A percentile compares a stretch with the other conserved stretches of the same genome.
Conservation (phyloP, 2,329 filamentous ascomycete genomes). For the Apiospora marii region DNA sequence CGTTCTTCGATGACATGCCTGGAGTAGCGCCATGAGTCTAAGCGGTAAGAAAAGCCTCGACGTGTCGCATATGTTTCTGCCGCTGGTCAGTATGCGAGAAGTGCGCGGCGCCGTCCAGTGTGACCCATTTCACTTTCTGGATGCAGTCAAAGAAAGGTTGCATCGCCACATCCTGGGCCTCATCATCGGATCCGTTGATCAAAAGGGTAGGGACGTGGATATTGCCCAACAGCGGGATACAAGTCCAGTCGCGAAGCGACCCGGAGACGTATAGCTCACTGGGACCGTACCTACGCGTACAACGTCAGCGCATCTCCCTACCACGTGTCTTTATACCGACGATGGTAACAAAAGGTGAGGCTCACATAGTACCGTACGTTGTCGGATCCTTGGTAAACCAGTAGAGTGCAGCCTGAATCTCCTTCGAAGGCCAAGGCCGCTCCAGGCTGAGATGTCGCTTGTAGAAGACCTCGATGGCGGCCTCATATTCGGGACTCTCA, state of each 20-base stretch:
- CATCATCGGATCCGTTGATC: constrained; percentile 45
- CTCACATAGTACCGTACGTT: constrained; percentile 44
- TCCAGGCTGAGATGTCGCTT: constrained; percentile 40
- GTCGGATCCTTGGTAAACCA: constrained; percentile 44
- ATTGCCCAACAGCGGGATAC: constrained; percentile 31
- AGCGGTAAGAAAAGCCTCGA: constrained; percentile 26
- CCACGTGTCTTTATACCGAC: neutral
- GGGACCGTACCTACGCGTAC: constrained; percentile 31
- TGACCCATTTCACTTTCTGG: constrained; percentile 46
- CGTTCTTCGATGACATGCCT: neutral
- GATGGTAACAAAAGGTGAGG: neutral
- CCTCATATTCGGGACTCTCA: constrained; percentile 40
- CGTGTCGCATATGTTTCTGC: constrained; percentile 38
- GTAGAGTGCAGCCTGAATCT: constrained; percentile 41
- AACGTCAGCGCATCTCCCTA: neutral
- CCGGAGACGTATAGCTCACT: constrained; percentile 32
- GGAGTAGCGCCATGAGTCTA: neutral
- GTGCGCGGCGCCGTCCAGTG: constrained; percentile 45
- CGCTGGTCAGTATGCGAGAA: constrained; percentile 44
- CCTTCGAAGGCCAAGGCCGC: constrained; percentile 42
- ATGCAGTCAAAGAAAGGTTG: constrained; percentile 46
- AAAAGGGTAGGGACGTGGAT: constrained; percentile 45
- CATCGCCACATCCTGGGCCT: constrained; percentile 45
- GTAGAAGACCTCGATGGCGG: constrained; percentile 42
- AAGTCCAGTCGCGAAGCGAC: constrained; percentile 31